Percentiles rank a stretch among this genome's conserved stretches.
These are phyloP conservation scores for Amanita jacksonii DNA, from an alignment of 768 basidiomycete species.

Conservation along the genomic window DNA sequence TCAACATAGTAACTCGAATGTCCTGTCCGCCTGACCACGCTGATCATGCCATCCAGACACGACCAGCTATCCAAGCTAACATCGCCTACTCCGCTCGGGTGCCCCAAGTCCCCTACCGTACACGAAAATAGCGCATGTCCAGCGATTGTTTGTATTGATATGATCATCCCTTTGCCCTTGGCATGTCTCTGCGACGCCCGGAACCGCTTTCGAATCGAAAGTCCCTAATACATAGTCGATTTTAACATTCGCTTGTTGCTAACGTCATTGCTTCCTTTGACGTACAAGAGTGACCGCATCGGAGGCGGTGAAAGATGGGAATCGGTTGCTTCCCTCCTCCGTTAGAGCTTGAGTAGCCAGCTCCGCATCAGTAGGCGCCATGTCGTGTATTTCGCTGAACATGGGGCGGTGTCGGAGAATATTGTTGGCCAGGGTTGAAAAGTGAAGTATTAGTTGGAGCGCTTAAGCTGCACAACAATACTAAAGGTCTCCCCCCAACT, in stretches of 20 bases:
- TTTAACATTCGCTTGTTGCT: neutral
- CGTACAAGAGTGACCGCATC: slow-evolving; percentile 72
- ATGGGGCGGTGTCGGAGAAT: slow-evolving; percentile 23
- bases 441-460: neutral
- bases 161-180: slow-evolving; percentile 73
- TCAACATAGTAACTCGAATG: slow-evolving; percentile 84
- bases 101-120: slow-evolving; percentile 74
- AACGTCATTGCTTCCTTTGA: neutral
- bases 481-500: too few species aligned
- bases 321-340: slow-evolving; percentile 65
- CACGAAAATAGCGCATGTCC: slow-evolving; percentile 77
- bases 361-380: slow-evolving; percentile 61
- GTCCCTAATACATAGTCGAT: slow-evolving; percentile 27
- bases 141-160: slow-evolving; percentile 70
- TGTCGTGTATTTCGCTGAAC: slow-evolving; percentile 56
- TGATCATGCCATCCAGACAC: slow-evolving; percentile 70
- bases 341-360: slow-evolving; percentile 60
- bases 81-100: slow-evolving; percentile 55
- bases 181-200: slow-evolving; percentile 58
- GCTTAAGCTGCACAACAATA: too few species aligned
- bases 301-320: slow-evolving; percentile 61
- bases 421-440: neutral
- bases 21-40: slow-evolving; percentile 68
- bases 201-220: slow-evolving; percentile 80
- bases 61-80: slow-evolving; percentile 78